These are phyloP conservation scores for Schizochytrium sp. DNA, from an alignment of 108 stramenopile genomes.

Conservation along the genomic window DNA sequence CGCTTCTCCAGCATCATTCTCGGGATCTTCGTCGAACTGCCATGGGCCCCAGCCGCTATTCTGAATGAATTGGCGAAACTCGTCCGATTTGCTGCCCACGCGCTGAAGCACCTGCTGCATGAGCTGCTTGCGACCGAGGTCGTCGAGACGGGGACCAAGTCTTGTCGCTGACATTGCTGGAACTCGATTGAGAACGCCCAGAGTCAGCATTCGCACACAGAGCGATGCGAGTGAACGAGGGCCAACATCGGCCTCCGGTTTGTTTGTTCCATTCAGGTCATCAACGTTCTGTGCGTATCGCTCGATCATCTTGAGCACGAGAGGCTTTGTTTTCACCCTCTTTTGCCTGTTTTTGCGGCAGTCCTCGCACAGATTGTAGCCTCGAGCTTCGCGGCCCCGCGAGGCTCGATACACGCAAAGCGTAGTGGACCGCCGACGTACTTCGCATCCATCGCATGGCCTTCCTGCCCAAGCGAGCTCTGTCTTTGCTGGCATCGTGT, in stretches of 20 bases:
- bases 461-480: neutral
- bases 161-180: neutral
- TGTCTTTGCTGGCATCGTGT: too few species aligned
- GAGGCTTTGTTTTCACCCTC: neutral
- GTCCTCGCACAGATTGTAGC: neutral
- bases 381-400: neutral
- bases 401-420: neutral
- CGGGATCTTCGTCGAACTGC: neutral
- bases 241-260: neutral
- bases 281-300: neutral
- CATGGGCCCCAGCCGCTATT: neutral
- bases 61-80: neutral
- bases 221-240: neutral
- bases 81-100: neutral
- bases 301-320: neutral
- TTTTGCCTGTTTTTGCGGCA: neutral
- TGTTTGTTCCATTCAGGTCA: too few species aligned
- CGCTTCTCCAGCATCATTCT: neutral
- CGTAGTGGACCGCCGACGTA: neutral
- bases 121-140: neutral
- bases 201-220: neutral
- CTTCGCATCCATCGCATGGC: neutral
- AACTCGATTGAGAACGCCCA: neutral
- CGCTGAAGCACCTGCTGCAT: neutral
- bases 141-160: neutral